Evolutionary conservation across 208 protist genomes (phyloP).

Genomic region (Crithidia fasciculata): DNA sequence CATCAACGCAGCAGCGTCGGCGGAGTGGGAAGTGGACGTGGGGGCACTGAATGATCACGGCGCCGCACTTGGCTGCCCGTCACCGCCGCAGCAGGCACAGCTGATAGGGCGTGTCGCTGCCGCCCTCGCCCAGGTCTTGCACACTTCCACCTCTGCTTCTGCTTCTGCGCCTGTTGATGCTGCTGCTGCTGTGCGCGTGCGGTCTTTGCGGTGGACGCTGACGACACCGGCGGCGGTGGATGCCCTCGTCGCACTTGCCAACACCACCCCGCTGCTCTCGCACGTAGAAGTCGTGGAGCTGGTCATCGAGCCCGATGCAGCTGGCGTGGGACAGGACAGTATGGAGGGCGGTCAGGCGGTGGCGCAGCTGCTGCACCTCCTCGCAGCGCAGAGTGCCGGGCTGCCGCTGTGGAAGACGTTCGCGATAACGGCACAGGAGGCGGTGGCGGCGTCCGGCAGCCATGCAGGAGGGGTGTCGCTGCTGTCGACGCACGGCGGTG

Average conservation of each 20-base stretch:
- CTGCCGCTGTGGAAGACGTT: conserved; percentile 10
- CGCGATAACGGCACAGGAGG: conserved; percentile 6
- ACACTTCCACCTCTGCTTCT: not conserved
- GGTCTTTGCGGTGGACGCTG: conserved; percentile 26
- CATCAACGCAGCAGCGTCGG: conserved; percentile 4
- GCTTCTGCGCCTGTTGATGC: not conserved
- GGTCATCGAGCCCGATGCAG: conserved; percentile 24
- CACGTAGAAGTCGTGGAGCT: conserved; percentile 38
- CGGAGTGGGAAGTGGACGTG: conserved; percentile 58
- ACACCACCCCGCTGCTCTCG: conserved; percentile 21
- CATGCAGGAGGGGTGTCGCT: not conserved
- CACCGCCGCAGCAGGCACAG: conserved; percentile 3
- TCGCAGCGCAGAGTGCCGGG: conserved; percentile 5
- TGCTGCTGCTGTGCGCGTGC: not conserved
- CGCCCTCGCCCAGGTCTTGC: conserved; percentile 16
- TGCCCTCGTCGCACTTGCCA: conserved; percentile 13
- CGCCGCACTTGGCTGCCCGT: conserved; percentile 11
- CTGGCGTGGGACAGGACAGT: conserved; percentile 1
- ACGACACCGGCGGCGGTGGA: conserved; percentile 13
- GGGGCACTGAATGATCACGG: conserved; percentile 20
- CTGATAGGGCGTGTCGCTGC: conserved; percentile 23
- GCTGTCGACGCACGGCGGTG: not conserved
- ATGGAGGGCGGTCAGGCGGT: conserved; percentile 15
- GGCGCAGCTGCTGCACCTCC: conserved; percentile 21
- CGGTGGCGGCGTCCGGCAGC: not conserved